A percentile compares a stretch with the other conserved stretches of the same genome.
Evolutionary conservation across 108 stramenopile genomes (phyloP).

Genomic region (Cyclotella kingstonii): DNA sequence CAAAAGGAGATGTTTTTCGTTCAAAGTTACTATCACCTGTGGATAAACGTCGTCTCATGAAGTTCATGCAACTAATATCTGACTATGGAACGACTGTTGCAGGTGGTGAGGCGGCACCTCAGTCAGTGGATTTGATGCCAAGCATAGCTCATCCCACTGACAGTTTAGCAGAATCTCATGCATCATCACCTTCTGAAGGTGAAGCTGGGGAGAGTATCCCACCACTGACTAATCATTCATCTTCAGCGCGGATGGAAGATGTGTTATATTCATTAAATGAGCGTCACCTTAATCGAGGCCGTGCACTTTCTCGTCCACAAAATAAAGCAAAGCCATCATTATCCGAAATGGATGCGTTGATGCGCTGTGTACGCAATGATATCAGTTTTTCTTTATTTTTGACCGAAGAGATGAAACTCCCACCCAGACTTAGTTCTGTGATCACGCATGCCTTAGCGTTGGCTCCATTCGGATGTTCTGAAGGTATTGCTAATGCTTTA

Average conservation of each 20-base stretch:
- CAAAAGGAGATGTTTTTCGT: constrained; percentile 84
- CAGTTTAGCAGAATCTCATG: background rate
- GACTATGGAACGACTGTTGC: constrained; percentile 66
- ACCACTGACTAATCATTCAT: background rate
- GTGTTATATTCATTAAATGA: constrained; percentile 79
- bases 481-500: background rate
- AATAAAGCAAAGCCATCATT: constrained; percentile 76
- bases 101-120: constrained; percentile 10
- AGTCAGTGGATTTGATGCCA: too few species aligned
- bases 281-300: constrained; percentile 79
- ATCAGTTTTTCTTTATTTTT: constrained; percentile 64
- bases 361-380: constrained; percentile 51
- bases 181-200: constrained; percentile 1
- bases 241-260: constrained; percentile 27
- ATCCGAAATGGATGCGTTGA: constrained; percentile 51
- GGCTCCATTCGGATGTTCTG: constrained; percentile 31
- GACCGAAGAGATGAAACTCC: constrained; percentile 51
- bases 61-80: constrained; percentile 80
- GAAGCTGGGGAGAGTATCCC: background rate
- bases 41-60: constrained; percentile 92
- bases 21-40: constrained; percentile 75
- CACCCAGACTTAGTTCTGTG: constrained; percentile 47
- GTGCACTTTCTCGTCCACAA: constrained; percentile 87
- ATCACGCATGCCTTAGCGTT: constrained; percentile 72
- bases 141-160: background rate